A percentile compares a stretch with the other conserved stretches of the same genome.
These are phyloP conservation scores for Ophiocordyceps camponoti-leonardi DNA, from an alignment of 2,329 filamentous ascomycete genomes.

Conservation along the genomic window DNA sequence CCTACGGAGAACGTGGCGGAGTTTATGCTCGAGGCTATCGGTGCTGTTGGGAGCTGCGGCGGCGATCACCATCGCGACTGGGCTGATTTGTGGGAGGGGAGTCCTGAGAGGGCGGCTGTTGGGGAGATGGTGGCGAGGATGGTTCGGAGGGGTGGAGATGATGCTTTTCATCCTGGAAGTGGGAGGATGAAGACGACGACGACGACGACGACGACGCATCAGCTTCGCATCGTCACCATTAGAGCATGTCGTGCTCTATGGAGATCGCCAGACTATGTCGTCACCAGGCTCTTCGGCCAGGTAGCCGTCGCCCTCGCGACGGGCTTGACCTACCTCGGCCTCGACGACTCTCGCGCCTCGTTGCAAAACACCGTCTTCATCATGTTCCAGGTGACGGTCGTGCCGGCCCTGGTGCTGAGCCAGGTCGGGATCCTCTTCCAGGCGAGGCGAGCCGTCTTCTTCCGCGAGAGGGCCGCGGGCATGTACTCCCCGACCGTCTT, in stretches of 20 bases:
- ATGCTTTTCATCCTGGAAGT: slow-evolving; percentile 15
- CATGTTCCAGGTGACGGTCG: slow-evolving; percentile 76
- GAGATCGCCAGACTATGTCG: slow-evolving; percentile 77
- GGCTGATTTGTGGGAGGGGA: slow-evolving; percentile 64
- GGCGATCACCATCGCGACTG: slow-evolving; percentile 52
- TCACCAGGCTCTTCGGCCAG: slow-evolving; percentile 76
- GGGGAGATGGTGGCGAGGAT: slow-evolving; percentile 52
- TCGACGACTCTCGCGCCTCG: slow-evolving; percentile 57
- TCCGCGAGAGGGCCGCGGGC: slow-evolving; percentile 71
- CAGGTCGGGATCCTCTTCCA: slow-evolving; percentile 73
- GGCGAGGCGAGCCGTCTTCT: slow-evolving; percentile 63
- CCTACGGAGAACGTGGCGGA: slow-evolving; percentile 46
- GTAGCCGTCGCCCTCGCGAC: slow-evolving; percentile 61
- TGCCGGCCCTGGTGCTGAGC: slow-evolving; percentile 67
- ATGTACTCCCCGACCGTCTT: slow-evolving; percentile 75
- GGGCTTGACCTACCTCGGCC: slow-evolving; percentile 62
- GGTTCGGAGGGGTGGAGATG: slow-evolving; percentile 17
- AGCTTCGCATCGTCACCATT: slow-evolving; percentile 56
- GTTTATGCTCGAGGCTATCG: slow-evolving; percentile 76
- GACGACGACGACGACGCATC: slow-evolving; percentile 49
- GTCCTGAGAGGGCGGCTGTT: slow-evolving; percentile 47
- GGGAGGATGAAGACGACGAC: slow-evolving; percentile 8
- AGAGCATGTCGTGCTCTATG: slow-evolving; percentile 68
- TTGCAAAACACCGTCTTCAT: slow-evolving; percentile 79
- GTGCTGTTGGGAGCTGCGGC: slow-evolving; percentile 54